Base-by-base conservation (phyloP, 2,329 filamentous ascomycete species). In the Thermoascus crustaceus region DNA sequence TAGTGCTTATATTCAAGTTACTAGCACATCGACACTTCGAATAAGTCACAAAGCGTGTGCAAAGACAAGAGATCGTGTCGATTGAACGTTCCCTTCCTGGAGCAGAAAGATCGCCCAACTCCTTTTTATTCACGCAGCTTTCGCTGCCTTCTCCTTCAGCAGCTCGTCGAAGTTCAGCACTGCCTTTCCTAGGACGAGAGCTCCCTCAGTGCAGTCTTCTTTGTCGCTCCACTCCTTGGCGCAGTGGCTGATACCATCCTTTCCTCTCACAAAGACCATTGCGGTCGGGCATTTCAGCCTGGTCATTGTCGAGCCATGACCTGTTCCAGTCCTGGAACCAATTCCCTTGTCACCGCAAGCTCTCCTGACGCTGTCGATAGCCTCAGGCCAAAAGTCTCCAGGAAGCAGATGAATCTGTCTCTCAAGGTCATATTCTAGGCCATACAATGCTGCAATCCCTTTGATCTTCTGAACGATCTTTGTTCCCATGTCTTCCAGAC, bases 141-240 rank as follows among this genome's bases (percentile, higher is more conserved):
- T 29, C 18, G 10, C 26, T 53, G 23, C 35, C 43, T 45, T 51
- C 17, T 40, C 17, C 34, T 42, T 41, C 33, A 52, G 21, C 11
- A 44, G 26, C 34, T 52, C 43, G 34, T 52, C 47, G 34, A 52
- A 54, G 29, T 52, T 50, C 36, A 54, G 32, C 8, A 52, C 48
- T n/a, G 50, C 41, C 20, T 40, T 42, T 10, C 49, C 48, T 11
- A 54, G 38, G 7, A 46, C 49, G 13, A 48, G 41, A 10, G 45
- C 43, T 19, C 47, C 42, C 30, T 51, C 46, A 7, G 41, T 40
- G 27, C 48, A 52, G 34, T 52, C 45, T 16, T 51, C 48, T 31
- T 46, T 46, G 19, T 38, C 35, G 7, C 40, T 46, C 43, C 44
- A 52, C 33, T 52, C 50, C 24, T 45, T 43, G 19, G 50, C 40